Evolutionary conservation across 768 basidiomycete genomes (phyloP), one percentile per base, ranked within the genome.

Genomic region (Tylopilus vinaceipallidus): DNA sequence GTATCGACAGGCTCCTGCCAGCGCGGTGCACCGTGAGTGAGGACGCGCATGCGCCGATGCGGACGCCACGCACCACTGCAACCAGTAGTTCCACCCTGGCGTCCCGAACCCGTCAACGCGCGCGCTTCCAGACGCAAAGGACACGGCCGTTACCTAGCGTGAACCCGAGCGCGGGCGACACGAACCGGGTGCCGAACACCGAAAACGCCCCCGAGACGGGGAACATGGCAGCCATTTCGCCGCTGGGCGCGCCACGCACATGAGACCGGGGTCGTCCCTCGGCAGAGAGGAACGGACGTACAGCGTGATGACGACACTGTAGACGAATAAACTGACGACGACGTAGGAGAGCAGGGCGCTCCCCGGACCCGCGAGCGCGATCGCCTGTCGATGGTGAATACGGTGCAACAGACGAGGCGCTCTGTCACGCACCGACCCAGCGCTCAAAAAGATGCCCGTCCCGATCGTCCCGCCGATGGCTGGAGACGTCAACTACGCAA

Each of bases 141-240:
- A 14, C 17, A n/a, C 22, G 35, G 37, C 4, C 1, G 6, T 41
- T 56, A 77, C 78, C 80, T 34, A 80, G 66, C 17, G 80, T 79
- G 56, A 83, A 84, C 5, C 80, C 83, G 24, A 84, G 70, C 3
- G 80, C 77, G 19, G 78, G 77, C 12, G 80, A 81, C 38, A 84
- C 77, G 50, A 84, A 83, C 26, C 82, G 75, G 17, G 73, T 68
- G 1, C 79, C 81, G 51, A 83, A 81, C 19, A 72, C 68, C 16
- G 82, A 78, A 61, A 84, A 83, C 29, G 80, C 77, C 29, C 81
- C 83, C 22, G 80, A 79, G 22, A 84, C 79, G 0, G 81, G 82
- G 50, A 73, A 83, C 68, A 83, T 77, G 16, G 80, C 74, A 19
- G 82, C 73, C 83, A 87, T 84, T 60, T 85, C 83, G 11, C 83